phyloP scores from a whole-genome alignment of 129 eudicot genomes.

The Flaveria ramosissima region DNA sequence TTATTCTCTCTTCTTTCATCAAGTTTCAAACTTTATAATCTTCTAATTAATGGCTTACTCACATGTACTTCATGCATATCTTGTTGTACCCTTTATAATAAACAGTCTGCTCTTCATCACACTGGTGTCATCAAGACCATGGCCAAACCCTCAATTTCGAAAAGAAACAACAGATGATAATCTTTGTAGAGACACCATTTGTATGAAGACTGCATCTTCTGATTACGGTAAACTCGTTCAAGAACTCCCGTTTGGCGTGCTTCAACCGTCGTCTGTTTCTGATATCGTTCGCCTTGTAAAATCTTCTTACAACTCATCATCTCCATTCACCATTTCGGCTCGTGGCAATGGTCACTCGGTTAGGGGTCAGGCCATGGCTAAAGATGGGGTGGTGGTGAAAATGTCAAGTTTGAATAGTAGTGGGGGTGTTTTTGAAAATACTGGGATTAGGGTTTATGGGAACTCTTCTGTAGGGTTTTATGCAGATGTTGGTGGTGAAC shows the following conservation, averaged over 20 bases:
- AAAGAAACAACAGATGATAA: slow-evolving; percentile 12
- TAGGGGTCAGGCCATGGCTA: slow-evolving; percentile 44
- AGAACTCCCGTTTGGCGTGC: slow-evolving; percentile 33
- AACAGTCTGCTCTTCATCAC: background rate
- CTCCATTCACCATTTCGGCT: slow-evolving; percentile 28
- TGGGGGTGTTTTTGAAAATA: background rate
- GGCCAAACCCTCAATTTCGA: background rate
- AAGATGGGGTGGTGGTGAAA: slow-evolving; percentile 43
- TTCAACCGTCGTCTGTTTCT: slow-evolving; percentile 29
- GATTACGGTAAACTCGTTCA: slow-evolving; percentile 33
- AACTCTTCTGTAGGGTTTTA: slow-evolving; percentile 35
- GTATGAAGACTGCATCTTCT: slow-evolving; percentile 35
- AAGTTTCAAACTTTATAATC: background rate
- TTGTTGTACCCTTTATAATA: slow-evolving; percentile 21
- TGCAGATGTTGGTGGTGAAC: slow-evolving; percentile 48
- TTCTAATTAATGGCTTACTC: slow-evolving; percentile 16
- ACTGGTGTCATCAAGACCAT: slow-evolving; percentile 25
- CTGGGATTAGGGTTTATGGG: slow-evolving; percentile 37
- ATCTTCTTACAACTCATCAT: slow-evolving; percentile 18
- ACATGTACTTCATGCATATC: slow-evolving; percentile 11
- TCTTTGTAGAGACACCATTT: slow-evolving; percentile 26
- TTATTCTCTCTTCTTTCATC: slow-evolving; percentile 14
- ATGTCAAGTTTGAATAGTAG: slow-evolving; percentile 30
- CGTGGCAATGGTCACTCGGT: slow-evolving; percentile 44
- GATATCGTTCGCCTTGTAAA: slow-evolving; percentile 28